These are phyloP conservation scores for Quercus bicolor DNA, from an alignment of 306 rosid genomes.

Conservation along the genomic window DNA sequence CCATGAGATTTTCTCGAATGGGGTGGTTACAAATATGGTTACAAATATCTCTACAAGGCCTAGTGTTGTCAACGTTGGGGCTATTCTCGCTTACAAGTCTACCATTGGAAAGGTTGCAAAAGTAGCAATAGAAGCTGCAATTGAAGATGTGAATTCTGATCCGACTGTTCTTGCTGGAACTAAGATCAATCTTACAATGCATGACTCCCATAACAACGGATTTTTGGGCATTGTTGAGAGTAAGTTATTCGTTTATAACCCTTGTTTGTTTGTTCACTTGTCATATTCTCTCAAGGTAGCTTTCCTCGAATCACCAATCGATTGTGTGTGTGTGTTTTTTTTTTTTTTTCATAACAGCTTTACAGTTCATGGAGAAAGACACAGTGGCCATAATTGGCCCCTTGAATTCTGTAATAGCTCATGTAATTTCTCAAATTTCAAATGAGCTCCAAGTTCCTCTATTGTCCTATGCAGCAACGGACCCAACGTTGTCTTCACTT, in stretches of 20 bases:
- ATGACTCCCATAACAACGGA: slow-evolving; percentile 69
- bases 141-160: slow-evolving; percentile 73
- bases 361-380: slow-evolving; percentile 60
- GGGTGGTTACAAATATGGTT: slow-evolving; percentile 23
- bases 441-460: slow-evolving; percentile 85
- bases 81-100: slow-evolving; percentile 53
- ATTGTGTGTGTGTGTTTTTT: too few relatives aligned
- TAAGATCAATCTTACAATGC: slow-evolving; percentile 40
- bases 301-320: neutral
- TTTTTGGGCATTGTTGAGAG: slow-evolving; percentile 78
- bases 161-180: slow-evolving; percentile 64
- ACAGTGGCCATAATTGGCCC: slow-evolving; percentile 94
- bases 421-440: slow-evolving; percentile 78
- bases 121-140: slow-evolving; percentile 62
- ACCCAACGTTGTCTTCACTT: slow-evolving; percentile 82
- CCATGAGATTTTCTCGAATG: slow-evolving; percentile 41
- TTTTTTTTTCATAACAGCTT: slow-evolving; percentile 64
- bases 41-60: slow-evolving; percentile 46
- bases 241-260: slow-evolving; percentile 31
- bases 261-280: neutral
- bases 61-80: slow-evolving; percentile 57
- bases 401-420: slow-evolving; percentile 71
- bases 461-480: slow-evolving; percentile 68
- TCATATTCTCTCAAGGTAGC: neutral
- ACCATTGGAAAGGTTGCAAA: slow-evolving; percentile 50